Percentiles rank a stretch among this genome's conserved stretches.
These are phyloP conservation scores for Blyttiomyces sp. DNA, from an alignment of 371 early-diverging fungal genomes.

Conservation along the genomic window DNA sequence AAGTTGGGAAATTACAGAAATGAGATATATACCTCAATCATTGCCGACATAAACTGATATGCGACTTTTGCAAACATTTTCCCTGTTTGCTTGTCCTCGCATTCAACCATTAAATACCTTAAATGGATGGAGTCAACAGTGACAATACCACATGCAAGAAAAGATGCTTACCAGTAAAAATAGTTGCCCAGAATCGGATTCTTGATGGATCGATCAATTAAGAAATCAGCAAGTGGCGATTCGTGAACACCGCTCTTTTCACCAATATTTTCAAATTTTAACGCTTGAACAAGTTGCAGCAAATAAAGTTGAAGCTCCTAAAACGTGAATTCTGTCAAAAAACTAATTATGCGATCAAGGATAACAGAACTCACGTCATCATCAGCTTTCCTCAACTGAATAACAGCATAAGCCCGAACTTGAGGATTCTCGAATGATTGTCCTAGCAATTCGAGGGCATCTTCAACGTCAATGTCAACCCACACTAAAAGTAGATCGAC, in stretches of 20 bases:
- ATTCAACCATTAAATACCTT: constrained; percentile 92
- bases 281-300: constrained; percentile 95
- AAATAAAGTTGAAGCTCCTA: constrained; percentile 86
- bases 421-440: constrained; percentile 76
- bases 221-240: constrained; percentile 80
- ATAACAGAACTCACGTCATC: constrained; percentile 68
- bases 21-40: constrained; percentile 52
- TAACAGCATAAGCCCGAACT: constrained; percentile 87
- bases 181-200: constrained; percentile 84
- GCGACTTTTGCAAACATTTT: constrained; percentile 85
- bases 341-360: not conserved
- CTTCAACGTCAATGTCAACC: constrained; percentile 90
- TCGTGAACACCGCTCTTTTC: constrained; percentile 46
- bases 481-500: constrained; percentile 80
- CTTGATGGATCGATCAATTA: constrained; percentile 76
- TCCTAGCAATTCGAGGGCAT: constrained; percentile 90
- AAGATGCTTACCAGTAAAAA: constrained; percentile 75
- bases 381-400: constrained; percentile 81
- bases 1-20: not conserved
- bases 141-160: not conserved
- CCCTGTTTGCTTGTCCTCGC: constrained; percentile 58
- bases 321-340: not conserved
- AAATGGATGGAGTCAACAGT: not conserved
- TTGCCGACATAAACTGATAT: constrained; percentile 69
- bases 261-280: constrained; percentile 74